Base-by-base conservation (phyloP, 352 stramenopile genomes). In the Phytopythium vexans region DNA sequence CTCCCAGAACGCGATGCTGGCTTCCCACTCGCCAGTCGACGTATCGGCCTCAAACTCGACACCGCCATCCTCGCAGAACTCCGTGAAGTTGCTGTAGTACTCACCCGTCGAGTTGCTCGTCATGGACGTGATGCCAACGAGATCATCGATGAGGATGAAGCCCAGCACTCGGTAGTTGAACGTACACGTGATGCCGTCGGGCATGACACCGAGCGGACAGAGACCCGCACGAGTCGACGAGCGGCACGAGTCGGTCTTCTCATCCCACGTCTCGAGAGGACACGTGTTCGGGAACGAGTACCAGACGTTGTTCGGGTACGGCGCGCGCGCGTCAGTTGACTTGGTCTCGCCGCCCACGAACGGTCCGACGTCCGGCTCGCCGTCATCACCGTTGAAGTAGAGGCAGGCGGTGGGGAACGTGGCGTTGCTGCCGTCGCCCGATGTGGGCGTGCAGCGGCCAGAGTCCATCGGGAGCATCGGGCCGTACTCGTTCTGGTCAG, bases 221-320 rank as follows among this genome's bases (percentile, higher is more conserved):
- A 82, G 54, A 6, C 72, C 72, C n/a, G 64, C 53, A 39, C 55
- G 64, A 7, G 57, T 70, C 12, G 39, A 48, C 7, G 57, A 59
- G 41, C 55, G 51, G 52, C 66, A 72, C 12, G 60, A 52, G 0
- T 40, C 31, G 12, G 58, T 71, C 44, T 68, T 69, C 16, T 63
- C 39, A 6, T 15, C 43, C 60, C 68, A 82, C 33, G 44, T 16
- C 42, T 68, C 32, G 5, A 72, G 52, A 16, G 78, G 74, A 46
- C 79, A 90, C 33, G 76, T 68, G 62, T 88, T 82, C 3, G 80
- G 80, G 62, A 85, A 85, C 48, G 79, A 90, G 64, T 77, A 90
- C 80, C 80, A 90, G 27, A 70, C 50, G 33, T 69, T 74, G 60
- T 77, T 58, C 8, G 68, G 62, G 62, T 86, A 88, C 21, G 68